Conservation (phyloP, 2,329 filamentous ascomycete species). For the Neurospora sp. region DNA sequence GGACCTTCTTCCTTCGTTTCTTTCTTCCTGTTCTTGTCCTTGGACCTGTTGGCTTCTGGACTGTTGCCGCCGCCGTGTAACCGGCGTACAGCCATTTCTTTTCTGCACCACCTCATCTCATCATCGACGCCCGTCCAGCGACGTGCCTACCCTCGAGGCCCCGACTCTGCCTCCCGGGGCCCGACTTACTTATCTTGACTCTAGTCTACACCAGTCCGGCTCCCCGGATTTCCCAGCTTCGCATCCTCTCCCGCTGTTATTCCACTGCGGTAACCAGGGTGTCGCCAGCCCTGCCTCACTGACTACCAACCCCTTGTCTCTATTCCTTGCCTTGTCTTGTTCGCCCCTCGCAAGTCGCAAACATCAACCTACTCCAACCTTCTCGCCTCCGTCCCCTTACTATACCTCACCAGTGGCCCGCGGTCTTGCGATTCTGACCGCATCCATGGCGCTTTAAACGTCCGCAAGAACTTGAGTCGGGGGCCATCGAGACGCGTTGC, state of each 20-base stretch:
- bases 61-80: neutral
- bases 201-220: neutral
- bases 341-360: neutral
- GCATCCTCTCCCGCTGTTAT: neutral
- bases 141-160: neutral
- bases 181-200: neutral
- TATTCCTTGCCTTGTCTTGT: neutral
- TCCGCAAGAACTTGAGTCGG: conserved; percentile 12
- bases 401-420: neutral
- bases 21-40: neutral
- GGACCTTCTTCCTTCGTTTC: neutral
- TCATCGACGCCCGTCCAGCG: neutral
- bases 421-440: conserved; percentile 1
- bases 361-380: neutral
- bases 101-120: neutral
- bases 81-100: neutral
- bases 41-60: neutral
- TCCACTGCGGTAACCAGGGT: neutral
- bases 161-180: neutral
- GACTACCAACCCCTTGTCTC: neutral
- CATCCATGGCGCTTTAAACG: conserved; percentile 16
- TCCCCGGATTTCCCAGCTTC: neutral
- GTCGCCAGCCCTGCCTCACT: neutral
- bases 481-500: conserved; percentile 13
- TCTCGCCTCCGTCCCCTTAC: neutral